Base-by-base conservation (phyloP, 768 basidiomycete species). In the Phanerodontia chrysosporium region DNA sequence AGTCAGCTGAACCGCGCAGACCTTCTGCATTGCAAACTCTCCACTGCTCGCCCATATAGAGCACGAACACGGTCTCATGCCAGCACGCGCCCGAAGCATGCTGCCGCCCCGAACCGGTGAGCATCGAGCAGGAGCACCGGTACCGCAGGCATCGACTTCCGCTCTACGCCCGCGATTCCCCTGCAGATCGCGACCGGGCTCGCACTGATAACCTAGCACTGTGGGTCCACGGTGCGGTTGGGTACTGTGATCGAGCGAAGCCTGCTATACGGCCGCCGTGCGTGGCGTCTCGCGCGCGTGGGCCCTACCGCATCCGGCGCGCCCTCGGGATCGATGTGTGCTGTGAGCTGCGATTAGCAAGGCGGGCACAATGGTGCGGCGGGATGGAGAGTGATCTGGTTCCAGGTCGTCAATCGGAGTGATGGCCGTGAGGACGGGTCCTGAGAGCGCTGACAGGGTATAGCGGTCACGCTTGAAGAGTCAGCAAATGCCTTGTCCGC, bases 201-300 rank as follows among this genome's bases (percentile, higher is more conserved):
- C 39, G 18, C 10, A 18, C 18, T 42, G 51, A 52, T 52, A 52
- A 32, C 28, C 51, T 52, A 46, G 54, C 29, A 21, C 42, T 48
- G 55, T 56, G 55, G 55, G 55, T 56, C 55, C 52, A 45, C 30
- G 18, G 30, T 36, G 52, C 22, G 52, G 52, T 36, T 42, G 52
- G n/a, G 36, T 27, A 32, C 24, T 51, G 6, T 24, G 58, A 45
- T 54, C 51, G 51, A 53, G 51, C 14, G 44, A 32, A 58, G 25
- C 8, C 22, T 25, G 32, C 7, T 35, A 13, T 13, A 13, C 32
- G 29, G 27, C 39, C 10, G 10, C 24, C 48, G n/a, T n/a, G n/a
- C 24, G 14, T 13, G 10, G 25, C 39, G 18, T 42, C n/a, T 18
- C 10, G 10, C 39, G 39, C 39, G 18, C 39, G 39, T 42, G 8